These are phyloP conservation scores for Elongisporangium prolatum DNA, from an alignment of 352 stramenopile species.

Conservation along the genomic window DNA sequence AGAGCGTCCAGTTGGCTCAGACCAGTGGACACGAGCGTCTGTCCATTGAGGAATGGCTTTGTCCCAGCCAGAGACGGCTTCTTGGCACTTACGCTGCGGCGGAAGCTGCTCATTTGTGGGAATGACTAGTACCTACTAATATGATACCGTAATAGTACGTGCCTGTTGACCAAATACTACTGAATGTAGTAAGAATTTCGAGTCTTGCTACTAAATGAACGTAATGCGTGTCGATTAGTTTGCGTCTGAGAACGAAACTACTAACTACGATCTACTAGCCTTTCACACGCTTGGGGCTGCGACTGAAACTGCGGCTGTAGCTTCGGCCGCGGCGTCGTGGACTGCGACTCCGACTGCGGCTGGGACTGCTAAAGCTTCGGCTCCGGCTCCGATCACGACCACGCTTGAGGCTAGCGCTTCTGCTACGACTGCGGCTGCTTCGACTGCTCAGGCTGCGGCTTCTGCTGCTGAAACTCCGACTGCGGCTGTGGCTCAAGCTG, in stretches of 20 bases:
- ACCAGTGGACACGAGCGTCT: slow-evolving; percentile 52
- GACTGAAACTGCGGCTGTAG: slow-evolving; percentile 13
- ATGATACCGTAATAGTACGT: too few relatives aligned
- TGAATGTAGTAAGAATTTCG: too few relatives aligned
- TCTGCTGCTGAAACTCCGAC: slow-evolving; percentile 12
- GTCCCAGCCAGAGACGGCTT: slow-evolving; percentile 19
- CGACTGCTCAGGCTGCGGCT: neutral
- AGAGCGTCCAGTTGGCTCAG: slow-evolving; percentile 47
- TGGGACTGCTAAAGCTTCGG: slow-evolving; percentile 15
- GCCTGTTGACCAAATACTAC: too few relatives aligned
- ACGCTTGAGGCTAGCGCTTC: slow-evolving; percentile 5
- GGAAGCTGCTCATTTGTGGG: neutral
- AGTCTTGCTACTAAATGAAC: too few relatives aligned
- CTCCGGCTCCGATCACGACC: slow-evolving; percentile 13
- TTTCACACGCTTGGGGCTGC: slow-evolving; percentile 5
- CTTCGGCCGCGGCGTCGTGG: slow-evolving; percentile 24
- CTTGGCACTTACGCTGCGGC: neutral
- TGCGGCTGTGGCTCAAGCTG: slow-evolving; percentile 23
- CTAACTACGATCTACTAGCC: too few relatives aligned
- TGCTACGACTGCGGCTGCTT: slow-evolving; percentile 15
- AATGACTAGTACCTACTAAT: too few relatives aligned
- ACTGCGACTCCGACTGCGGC: slow-evolving; percentile 15
- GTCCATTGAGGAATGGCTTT: slow-evolving; percentile 67
- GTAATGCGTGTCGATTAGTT: too few relatives aligned
- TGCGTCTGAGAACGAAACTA: too few relatives aligned